phyloP scores from a whole-genome alignment of 148 eudicot genomes.

The Pharnaceum exiguum region DNA sequence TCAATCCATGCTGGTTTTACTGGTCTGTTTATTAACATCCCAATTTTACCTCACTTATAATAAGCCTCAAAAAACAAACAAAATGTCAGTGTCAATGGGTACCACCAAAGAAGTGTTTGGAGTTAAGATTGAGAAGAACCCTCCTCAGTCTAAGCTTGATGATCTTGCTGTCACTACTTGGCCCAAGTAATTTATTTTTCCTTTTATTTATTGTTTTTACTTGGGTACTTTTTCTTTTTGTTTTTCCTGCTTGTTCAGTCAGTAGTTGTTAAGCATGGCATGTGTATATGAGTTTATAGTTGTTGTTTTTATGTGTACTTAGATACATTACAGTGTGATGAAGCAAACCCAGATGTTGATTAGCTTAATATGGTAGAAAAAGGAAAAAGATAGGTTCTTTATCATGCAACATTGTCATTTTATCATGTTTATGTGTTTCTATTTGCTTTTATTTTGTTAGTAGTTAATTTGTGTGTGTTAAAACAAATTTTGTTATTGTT shows the following conservation, averaged over 20 bases:
- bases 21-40: constrained; percentile 10
- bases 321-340: too few species aligned
- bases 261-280: too few species aligned
- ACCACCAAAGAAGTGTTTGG: constrained; percentile 7
- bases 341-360: too few species aligned
- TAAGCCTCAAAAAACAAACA: constrained; percentile 6
- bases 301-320: too few species aligned
- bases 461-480: neutral
- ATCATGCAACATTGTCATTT: too few species aligned
- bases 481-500: neutral
- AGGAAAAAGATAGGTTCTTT: too few species aligned
- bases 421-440: too few species aligned
- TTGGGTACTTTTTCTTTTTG: neutral
- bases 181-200: constrained; percentile 13
- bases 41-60: constrained; percentile 4
- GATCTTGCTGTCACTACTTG: constrained; percentile 24
- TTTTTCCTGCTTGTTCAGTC: too few species aligned
- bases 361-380: too few species aligned
- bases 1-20: neutral
- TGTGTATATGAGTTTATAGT: too few species aligned
- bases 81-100: neutral
- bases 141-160: constrained; percentile 29
- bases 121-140: constrained; percentile 22
- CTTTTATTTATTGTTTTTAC: neutral
- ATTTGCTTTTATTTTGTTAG: constrained; percentile 2